Conservation (phyloP, 139 green algal genomes). For the Asterochloris sp. region DNA sequence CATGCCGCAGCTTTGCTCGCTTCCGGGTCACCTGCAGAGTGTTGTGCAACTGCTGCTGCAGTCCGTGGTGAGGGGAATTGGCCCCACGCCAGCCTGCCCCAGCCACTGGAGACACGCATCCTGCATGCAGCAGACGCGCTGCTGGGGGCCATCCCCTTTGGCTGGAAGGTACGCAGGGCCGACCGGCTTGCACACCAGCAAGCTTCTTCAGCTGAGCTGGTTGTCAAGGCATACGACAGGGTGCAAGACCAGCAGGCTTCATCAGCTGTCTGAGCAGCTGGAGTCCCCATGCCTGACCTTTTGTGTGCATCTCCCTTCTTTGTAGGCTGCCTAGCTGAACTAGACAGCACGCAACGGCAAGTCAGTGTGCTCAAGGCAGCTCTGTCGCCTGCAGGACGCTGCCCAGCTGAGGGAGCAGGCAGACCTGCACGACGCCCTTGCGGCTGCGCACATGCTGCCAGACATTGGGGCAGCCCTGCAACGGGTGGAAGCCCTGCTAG, state of each 20-base stretch:
- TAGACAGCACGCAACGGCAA: too few species aligned
- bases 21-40: neutral
- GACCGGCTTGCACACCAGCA: neutral
- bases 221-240: neutral
- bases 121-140: slow-evolving; percentile 39
- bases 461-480: slow-evolving; percentile 32
- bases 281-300: too few species aligned
- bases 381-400: slow-evolving; percentile 11
- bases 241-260: neutral
- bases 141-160: slow-evolving; percentile 54
- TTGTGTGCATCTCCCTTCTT: too few species aligned
- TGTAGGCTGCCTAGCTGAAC: too few species aligned
- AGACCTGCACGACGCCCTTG: slow-evolving; percentile 22
- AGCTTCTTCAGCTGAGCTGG: neutral
- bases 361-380: too few species aligned
- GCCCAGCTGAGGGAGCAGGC: slow-evolving; percentile 13
- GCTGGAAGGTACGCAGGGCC: slow-evolving; percentile 36
- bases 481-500: slow-evolving; percentile 32
- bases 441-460: neutral
- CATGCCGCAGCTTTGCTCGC: neutral
- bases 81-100: slow-evolving; percentile 14
- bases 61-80: slow-evolving; percentile 59
- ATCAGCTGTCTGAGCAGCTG: neutral
- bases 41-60: neutral
- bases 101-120: slow-evolving; percentile 39